Evolutionary conservation across 768 basidiomycete species (phyloP).

Genomic region (Tremella fuciformis): DNA sequence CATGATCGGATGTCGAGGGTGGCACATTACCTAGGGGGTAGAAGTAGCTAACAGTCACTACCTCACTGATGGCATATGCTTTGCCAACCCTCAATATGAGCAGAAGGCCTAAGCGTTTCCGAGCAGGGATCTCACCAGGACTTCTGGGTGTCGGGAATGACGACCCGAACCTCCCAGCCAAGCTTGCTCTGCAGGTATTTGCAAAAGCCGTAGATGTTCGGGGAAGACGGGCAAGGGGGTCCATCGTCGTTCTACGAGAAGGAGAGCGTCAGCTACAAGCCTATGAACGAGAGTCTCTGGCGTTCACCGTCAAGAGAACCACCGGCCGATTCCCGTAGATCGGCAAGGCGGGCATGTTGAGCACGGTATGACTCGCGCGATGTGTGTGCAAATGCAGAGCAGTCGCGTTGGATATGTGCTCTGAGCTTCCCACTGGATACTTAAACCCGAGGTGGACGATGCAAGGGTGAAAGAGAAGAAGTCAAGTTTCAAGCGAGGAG

Average conservation of each 20-base stretch:
- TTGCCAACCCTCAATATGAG: constrained; percentile 48
- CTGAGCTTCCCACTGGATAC: too few relatives aligned
- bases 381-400: too few relatives aligned
- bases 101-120: not conserved
- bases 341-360: constrained; percentile 21
- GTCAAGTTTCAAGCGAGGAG: not conserved
- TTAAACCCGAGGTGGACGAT: too few relatives aligned
- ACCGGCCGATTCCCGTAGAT: constrained; percentile 36
- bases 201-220: constrained; percentile 53
- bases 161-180: constrained; percentile 53
- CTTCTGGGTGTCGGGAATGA: constrained; percentile 52
- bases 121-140: constrained; percentile 43
- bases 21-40: constrained; percentile 45
- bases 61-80: constrained; percentile 49
- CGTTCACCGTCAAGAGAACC: constrained; percentile 49
- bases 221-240: constrained; percentile 50
- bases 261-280: not conserved
- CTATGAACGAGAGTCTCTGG: not conserved
- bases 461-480: too few relatives aligned
- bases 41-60: constrained; percentile 49
- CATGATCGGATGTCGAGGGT: not conserved
- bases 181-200: constrained; percentile 39
- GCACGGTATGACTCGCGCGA: too few relatives aligned
- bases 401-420: too few relatives aligned
- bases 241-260: constrained; percentile 53